Evolutionary conservation across 2,329 filamentous ascomycete species (phyloP).

Genomic region (Aspergillus luchuensis): DNA sequence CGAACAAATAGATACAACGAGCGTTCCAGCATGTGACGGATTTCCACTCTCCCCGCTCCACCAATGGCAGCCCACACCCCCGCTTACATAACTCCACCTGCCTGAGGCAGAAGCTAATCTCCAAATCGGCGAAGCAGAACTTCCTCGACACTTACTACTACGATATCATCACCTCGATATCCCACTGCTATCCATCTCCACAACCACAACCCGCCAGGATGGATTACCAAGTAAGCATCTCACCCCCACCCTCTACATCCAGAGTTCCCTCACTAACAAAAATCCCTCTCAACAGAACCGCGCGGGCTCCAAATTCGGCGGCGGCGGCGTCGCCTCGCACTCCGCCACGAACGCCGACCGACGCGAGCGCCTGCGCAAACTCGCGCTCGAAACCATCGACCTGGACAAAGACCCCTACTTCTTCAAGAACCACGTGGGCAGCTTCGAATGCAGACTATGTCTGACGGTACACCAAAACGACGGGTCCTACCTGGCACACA

Average conservation of each 20-base stretch:
- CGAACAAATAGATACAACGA: background rate
- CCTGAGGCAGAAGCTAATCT: background rate
- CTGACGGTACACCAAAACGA: constrained; percentile 98
- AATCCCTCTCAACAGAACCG: constrained; percentile 66
- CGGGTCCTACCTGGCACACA: constrained; percentile 97
- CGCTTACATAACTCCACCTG: constrained; percentile 29
- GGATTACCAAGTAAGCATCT: constrained; percentile 53
- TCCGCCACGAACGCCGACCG: constrained; percentile 95
- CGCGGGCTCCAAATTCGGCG: constrained; percentile 95
- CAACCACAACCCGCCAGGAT: constrained; percentile 33
- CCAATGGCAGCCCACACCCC: constrained; percentile 7
- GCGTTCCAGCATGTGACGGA: background rate
- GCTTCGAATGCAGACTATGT: constrained; percentile 95
- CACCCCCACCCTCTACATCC: background rate
- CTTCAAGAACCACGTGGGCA: constrained; percentile 99
- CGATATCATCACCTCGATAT: constrained; percentile 4
- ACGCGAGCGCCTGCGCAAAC: constrained; percentile 93
- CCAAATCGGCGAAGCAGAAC: background rate
- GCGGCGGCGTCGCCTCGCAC: constrained; percentile 91
- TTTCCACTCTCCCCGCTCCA: constrained; percentile 4
- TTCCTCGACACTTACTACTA: constrained; percentile 9
- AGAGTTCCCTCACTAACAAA: constrained; percentile 14
- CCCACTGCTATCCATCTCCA: background rate
- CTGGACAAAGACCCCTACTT: constrained; percentile 99
- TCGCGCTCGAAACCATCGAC: constrained; percentile 97